Conservation (phyloP, 805 yeast genomes). For the Starmera pachycereana region DNA sequence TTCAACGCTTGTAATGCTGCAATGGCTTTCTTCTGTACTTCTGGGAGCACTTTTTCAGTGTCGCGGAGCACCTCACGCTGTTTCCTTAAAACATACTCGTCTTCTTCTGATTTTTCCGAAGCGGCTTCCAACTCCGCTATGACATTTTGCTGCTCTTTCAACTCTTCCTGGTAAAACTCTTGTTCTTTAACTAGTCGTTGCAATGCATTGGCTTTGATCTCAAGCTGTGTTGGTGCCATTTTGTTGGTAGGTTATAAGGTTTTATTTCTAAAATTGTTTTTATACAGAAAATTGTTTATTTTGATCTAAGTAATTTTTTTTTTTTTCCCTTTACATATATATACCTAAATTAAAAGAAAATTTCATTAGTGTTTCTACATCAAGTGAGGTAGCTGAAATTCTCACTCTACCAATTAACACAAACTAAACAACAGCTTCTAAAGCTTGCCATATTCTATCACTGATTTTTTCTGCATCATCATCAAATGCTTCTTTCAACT, state of each 20-base stretch:
- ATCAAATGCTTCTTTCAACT: slow-evolving; percentile 39
- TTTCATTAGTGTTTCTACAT: no score
- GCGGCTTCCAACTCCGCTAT: slow-evolving; percentile 31
- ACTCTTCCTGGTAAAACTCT: slow-evolving; percentile 46
- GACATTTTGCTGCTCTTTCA: slow-evolving; percentile 37
- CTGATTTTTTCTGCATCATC: slow-evolving; percentile 35
- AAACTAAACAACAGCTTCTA: slow-evolving; percentile 1
- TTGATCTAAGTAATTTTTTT: no score
- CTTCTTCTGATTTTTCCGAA: slow-evolving; percentile 29
- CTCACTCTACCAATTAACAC: no score
- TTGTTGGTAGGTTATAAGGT: not conserved
- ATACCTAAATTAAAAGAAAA: no score
- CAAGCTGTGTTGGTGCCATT: slow-evolving; percentile 64
- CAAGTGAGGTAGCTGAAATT: no score
- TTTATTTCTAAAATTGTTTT: no score
- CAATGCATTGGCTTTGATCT: slow-evolving; percentile 63
- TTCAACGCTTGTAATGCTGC: no score
- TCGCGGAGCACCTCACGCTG: slow-evolving; percentile 43
- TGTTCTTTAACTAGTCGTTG: slow-evolving; percentile 63
- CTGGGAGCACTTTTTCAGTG: slow-evolving; percentile 42
- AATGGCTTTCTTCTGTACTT: slow-evolving; percentile 19
- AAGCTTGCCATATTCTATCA: slow-evolving; percentile 27
- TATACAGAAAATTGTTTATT: no score
- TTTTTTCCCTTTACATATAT: no score
- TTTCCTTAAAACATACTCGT: slow-evolving; percentile 56